Evolutionary conservation across 2,329 filamentous ascomycete species (phyloP), one percentile per base, ranked within the genome.

Genomic region (Aaosphaeria arxii): DNA sequence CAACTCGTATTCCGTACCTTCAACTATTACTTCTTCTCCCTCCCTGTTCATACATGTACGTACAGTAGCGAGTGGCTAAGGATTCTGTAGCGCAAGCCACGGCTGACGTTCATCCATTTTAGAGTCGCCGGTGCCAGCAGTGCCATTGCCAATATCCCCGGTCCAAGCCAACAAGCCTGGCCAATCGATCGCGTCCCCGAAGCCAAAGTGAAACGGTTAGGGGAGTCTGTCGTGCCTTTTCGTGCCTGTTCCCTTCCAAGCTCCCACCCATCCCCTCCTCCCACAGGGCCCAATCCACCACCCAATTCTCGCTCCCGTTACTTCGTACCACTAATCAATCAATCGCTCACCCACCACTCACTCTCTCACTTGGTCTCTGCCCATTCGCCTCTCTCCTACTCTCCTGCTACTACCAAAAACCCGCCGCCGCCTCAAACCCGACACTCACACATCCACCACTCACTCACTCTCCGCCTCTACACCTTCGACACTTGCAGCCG

Each of bases 71-170:
- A 24, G 17, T 24, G 17, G 17, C 17, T 24, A 24, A 24, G 17
- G 17, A 24, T 31, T 11, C 11, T 7, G 42, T 9, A 30, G 30
- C 13, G 31, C 11, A 30, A 13, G 39, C 9, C 39, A 28, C 39
- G 39, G 57, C 57, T 59, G 58, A 56, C 52, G 52, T 50, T 50
- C 52, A 57, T 49, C 56, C 54, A 56, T 53, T 52, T 55, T 59
- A 56, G 58, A 58, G 48, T 56, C 48, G 46, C 46, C 53, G 46
- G 47, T 47, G 46, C 44, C 6, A 32, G 49, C 41, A 31, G 44
- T 49, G 30, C 33, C 33, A 9, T 36, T 36, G 33, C 36, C 40
- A 49, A 47, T 46, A 51, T 44, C 42, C 50, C 47, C 47, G 45
- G 43, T 7, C 43, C 7, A 5, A 30, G 42, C 40, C 38, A 24